phyloP scores from a whole-genome alignment of 2,329 filamentous ascomycete genomes.

The Onygenales sp. region DNA sequence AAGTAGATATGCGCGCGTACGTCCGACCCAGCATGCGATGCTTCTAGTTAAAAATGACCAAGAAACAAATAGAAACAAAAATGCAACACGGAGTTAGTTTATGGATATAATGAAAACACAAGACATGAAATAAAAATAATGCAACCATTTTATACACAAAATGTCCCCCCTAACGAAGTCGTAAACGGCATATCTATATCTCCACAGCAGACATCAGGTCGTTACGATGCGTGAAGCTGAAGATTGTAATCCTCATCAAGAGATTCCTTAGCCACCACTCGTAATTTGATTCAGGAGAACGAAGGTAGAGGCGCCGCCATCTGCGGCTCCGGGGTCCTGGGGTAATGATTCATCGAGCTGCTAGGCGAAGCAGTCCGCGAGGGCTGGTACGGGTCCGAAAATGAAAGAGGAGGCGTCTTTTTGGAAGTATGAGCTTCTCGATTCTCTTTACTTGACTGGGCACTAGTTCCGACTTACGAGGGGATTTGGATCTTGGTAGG shows the following conservation, averaged over 20 bases:
- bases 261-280: background rate
- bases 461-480: slow-evolving; percentile 2
- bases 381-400: slow-evolving; percentile 30
- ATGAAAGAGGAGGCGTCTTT: slow-evolving; percentile 28
- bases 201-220: too few relatives aligned
- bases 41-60: too few relatives aligned
- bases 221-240: too few relatives aligned
- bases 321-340: slow-evolving; percentile 33
- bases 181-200: too few relatives aligned
- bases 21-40: too few relatives aligned
- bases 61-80: too few relatives aligned
- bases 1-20: too few relatives aligned
- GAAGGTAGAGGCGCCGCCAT: slow-evolving; percentile 27
- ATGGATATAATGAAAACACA: too few relatives aligned
- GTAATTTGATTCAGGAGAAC: background rate
- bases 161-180: too few relatives aligned
- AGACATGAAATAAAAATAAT: too few relatives aligned
- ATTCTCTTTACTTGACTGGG: background rate
- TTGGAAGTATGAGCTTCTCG: background rate
- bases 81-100: too few relatives aligned
- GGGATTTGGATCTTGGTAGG: slow-evolving; percentile 23
- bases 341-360: slow-evolving; percentile 28
- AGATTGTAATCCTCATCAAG: background rate
- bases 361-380: slow-evolving; percentile 34
- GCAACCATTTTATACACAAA: too few relatives aligned